Base-by-base conservation (phyloP, 352 stramenopile species). In the Phytophthora citrophthora region DNA sequence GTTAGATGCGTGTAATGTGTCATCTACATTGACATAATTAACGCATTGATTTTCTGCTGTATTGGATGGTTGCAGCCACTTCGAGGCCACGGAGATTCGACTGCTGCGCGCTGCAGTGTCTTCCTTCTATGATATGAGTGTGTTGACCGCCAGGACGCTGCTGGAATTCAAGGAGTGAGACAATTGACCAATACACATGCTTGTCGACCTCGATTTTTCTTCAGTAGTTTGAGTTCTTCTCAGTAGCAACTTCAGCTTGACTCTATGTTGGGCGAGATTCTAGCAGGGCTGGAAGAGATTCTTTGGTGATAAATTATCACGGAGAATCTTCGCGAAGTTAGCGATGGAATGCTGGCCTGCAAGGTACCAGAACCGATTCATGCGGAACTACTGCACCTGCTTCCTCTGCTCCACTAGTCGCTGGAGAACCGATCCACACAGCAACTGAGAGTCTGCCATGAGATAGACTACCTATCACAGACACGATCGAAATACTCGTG, bases 61-160 rank as follows among this genome's bases (percentile, higher is more conserved):
- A 54, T 56, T 29, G 47, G 5, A 13, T 58, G 46, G 50, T 61
- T 68, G 51, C 60, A 96, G 88, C 34, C 83, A 89, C 61, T 94
- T 94, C 61, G 68, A 91, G 57, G 85, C 88, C 24, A 93, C 82
- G 45, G 88, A 96, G 64, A 88, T 93, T 53, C 86, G 88, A 49
- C 67, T 96, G 56, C 70, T 96, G 58, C 88, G 88, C 49, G 88
- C 87, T 16, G 88, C 88, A 4, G 88, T 94, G 40, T 91, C 86
- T 24, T 96, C 88, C 8, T 96, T 93, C 61, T 96, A 94, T 61
- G 88, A 96, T 50, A 96, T 96, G 86, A 76, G 78, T 24, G 64
- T 93, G 36, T 69, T 96, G 45, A 70, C 88, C 13, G 66, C 83
- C 18, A 83, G 86, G 20, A 93, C 85, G 51, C 74, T 94, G 50